Percentiles rank a stretch among this genome's conserved stretches.
Conservation (phyloP, 257 asterid species). For the Mitragyna speciosa region DNA sequence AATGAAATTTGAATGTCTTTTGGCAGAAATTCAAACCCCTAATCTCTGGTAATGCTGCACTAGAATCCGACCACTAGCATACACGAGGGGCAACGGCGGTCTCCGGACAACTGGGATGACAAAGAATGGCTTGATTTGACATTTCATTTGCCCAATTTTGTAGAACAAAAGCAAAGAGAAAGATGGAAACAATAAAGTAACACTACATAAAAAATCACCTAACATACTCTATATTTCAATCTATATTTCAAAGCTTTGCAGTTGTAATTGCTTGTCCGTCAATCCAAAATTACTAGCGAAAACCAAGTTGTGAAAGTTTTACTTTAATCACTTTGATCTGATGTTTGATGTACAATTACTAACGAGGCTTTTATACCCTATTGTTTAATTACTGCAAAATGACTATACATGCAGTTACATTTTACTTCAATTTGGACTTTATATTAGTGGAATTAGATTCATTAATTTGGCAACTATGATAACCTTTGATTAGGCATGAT, state of each 20-base stretch:
- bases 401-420: not conserved
- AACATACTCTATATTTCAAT: not conserved
- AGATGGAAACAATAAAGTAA: too few species aligned
- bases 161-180: not conserved
- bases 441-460: not conserved
- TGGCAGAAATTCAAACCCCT: not conserved
- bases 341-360: not conserved
- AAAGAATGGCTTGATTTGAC: not conserved
- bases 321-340: not conserved
- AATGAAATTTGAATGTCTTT: not conserved
- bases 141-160: not conserved
- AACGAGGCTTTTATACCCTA: not conserved
- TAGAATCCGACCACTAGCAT: too few species aligned
- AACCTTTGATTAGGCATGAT: not conserved
- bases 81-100: not conserved
- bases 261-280: not conserved
- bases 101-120: not conserved
- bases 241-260: not conserved
- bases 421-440: not conserved
- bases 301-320: not conserved
- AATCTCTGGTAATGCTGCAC: not conserved
- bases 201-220: too few species aligned
- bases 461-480: not conserved
- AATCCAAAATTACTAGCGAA: not conserved
- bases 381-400: not conserved